A percentile compares a stretch with the other conserved stretches of the same genome.
Evolutionary conservation across 441 rosid genomes (phyloP).

Genomic region (California macrophylla): DNA sequence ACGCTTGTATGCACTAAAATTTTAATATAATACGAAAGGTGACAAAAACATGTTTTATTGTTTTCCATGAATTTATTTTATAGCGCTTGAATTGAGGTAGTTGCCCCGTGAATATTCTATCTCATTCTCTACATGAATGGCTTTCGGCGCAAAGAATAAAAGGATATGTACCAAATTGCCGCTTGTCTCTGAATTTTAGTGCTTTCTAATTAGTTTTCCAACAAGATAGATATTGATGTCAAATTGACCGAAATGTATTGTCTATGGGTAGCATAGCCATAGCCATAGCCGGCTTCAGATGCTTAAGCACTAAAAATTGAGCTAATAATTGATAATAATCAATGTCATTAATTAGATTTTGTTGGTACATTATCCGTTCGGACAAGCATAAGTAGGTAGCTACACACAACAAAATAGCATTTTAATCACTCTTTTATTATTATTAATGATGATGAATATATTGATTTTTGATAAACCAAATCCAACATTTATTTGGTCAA

Average conservation of each 20-base stretch:
- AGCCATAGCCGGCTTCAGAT: constrained; percentile 6
- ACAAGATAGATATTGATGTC: background rate
- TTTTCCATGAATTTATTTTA: too few species aligned
- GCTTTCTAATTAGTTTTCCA: background rate
- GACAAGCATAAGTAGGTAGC: background rate
- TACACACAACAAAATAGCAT: background rate
- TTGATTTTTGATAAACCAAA: too few species aligned
- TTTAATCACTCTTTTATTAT: too few species aligned
- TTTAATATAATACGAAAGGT: too few species aligned
- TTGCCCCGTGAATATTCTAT: too few species aligned
- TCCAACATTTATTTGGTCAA: too few species aligned
- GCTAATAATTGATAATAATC: background rate
- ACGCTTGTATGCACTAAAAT: too few species aligned
- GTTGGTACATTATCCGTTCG: background rate
- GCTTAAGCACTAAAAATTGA: background rate
- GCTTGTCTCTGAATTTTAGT: background rate
- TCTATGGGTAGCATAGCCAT: background rate
- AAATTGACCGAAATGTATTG: background rate
- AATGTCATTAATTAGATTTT: background rate
- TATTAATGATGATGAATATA: too few species aligned
- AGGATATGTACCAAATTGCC: background rate
- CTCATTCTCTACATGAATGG: too few species aligned
- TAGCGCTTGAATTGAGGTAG: too few species aligned
- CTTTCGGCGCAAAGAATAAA: too few species aligned
- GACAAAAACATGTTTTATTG: too few species aligned